Evolutionary conservation across 345 rosid species (phyloP).

Genomic region (Linum tenue): DNA sequence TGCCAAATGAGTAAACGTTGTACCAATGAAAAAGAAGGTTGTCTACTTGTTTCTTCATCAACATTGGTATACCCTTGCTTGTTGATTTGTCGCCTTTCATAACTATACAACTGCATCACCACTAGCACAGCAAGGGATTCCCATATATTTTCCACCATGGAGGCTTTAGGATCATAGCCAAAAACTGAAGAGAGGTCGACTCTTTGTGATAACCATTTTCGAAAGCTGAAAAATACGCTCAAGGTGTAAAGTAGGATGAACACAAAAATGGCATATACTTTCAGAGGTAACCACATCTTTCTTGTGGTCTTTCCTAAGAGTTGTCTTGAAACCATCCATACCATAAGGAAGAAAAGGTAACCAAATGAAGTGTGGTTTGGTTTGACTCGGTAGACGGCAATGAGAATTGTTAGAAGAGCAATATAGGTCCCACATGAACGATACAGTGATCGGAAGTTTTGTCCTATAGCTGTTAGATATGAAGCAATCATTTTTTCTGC

Average conservation of each 20-base stretch:
- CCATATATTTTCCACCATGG: constrained; percentile 27
- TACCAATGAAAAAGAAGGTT: constrained; percentile 9
- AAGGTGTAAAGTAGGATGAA: constrained; percentile 27
- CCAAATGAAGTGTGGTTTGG: constrained; percentile 35
- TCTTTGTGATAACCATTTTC: constrained; percentile 21
- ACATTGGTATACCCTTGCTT: constrained; percentile 1
- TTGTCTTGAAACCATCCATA: constrained; percentile 40
- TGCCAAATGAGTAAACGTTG: constrained; percentile 35
- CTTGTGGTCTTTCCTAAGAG: constrained; percentile 29
- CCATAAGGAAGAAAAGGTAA: constrained; percentile 33
- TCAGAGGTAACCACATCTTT: constrained; percentile 35
- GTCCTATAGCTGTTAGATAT: constrained; percentile 28
- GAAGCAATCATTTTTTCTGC: constrained; percentile 29
- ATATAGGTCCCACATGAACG: constrained; percentile 39
- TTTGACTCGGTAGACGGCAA: constrained; percentile 29
- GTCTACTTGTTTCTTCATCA: constrained; percentile 2
- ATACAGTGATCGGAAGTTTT: constrained; percentile 31
- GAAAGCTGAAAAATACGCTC: constrained; percentile 21
- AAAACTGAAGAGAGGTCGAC: constrained; percentile 22
- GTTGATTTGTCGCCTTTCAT: constrained; percentile 31
- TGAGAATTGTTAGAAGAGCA: constrained; percentile 35
- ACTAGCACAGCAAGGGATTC: constrained; percentile 30
- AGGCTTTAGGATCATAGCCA: constrained; percentile 29
- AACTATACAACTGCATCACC: constrained; percentile 37
- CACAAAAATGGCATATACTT: constrained; percentile 27